Conservation (phyloP, 1,139 yeast genomes). For the Debaryomycetaceae sp. region DNA sequence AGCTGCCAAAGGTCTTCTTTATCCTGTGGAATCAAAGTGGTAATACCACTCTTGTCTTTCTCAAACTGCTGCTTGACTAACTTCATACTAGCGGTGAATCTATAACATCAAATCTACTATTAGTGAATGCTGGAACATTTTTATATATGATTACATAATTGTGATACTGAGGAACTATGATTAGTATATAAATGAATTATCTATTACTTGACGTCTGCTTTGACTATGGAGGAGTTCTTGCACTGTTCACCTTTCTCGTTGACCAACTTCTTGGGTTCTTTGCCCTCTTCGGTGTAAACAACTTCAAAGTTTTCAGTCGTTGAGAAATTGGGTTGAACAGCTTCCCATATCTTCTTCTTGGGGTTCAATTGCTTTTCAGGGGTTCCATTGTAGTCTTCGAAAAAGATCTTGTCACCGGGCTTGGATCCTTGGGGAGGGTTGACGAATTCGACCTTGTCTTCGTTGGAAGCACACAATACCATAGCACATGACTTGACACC, state of each 20-base stretch:
- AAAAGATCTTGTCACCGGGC: conserved; percentile 95
- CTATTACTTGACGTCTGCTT: conserved; percentile 67
- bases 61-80: conserved; percentile 29
- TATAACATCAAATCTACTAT: neutral
- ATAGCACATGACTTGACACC: conserved; percentile 94
- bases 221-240: conserved; percentile 62
- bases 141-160: neutral
- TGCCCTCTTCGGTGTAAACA: conserved; percentile 77
- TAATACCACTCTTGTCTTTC: conserved; percentile 62
- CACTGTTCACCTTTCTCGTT: conserved; percentile 71
- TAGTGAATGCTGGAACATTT: neutral
- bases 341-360: conserved; percentile 97
- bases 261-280: conserved; percentile 72
- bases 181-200: conserved; percentile 4
- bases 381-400: conserved; percentile 81
- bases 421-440: conserved; percentile 93
- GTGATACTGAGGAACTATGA: neutral
- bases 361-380: conserved; percentile 96
- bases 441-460: conserved; percentile 77
- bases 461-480: conserved; percentile 90
- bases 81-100: conserved; percentile 4
- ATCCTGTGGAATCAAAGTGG: conserved; percentile 76
- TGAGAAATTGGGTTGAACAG: conserved; percentile 85
- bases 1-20: conserved; percentile 89
- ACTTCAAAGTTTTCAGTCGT: conserved; percentile 77